Conservation (phyloP, 805 yeast genomes). For the Candida multigemmis region DNA sequence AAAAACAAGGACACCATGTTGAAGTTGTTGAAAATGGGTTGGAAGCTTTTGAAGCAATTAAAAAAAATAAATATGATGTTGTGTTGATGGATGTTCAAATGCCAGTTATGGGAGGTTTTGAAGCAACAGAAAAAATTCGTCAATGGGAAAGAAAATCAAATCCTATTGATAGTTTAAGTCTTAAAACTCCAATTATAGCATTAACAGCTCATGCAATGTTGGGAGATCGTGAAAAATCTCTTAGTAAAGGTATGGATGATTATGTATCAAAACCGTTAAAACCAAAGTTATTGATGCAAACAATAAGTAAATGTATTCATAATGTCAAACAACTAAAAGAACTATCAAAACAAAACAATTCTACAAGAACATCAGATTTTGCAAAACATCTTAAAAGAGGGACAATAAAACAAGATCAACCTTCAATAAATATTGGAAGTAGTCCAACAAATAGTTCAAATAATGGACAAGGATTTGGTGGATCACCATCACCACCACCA, state of each 20-base stretch:
- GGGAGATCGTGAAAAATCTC: constrained; percentile 81
- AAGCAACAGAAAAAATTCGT: constrained; percentile 78
- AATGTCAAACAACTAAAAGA: constrained; percentile 56
- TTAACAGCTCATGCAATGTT: constrained; percentile 91
- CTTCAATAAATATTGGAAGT: constrained; percentile 1
- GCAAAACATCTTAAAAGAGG: constrained; percentile 35
- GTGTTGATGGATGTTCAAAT: constrained; percentile 90
- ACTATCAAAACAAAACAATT: constrained; percentile 38
- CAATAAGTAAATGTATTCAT: constrained; percentile 77
- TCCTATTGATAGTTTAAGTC: constrained; percentile 59
- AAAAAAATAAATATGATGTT: constrained; percentile 62
- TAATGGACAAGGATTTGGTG: constrained; percentile 2
- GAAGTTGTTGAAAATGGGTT: constrained; percentile 82
- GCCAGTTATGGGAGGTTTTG: constrained; percentile 96
- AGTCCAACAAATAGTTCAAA: constrained; percentile 5
- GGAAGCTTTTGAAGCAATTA: constrained; percentile 72
- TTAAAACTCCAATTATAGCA: constrained; percentile 82
- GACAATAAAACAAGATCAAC: constrained; percentile 11
- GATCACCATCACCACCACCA: constrained; percentile 7
- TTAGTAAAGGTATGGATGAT: constrained; percentile 89
- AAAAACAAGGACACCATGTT: constrained; percentile 78
- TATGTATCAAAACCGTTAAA: constrained; percentile 82
- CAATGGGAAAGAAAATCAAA: constrained; percentile 80
- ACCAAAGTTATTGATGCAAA: constrained; percentile 74
- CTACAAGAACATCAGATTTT: constrained; percentile 34